Evolutionary conservation across 176 grass and related monocot genomes (phyloP).

Genomic region (Lolium rigidum): DNA sequence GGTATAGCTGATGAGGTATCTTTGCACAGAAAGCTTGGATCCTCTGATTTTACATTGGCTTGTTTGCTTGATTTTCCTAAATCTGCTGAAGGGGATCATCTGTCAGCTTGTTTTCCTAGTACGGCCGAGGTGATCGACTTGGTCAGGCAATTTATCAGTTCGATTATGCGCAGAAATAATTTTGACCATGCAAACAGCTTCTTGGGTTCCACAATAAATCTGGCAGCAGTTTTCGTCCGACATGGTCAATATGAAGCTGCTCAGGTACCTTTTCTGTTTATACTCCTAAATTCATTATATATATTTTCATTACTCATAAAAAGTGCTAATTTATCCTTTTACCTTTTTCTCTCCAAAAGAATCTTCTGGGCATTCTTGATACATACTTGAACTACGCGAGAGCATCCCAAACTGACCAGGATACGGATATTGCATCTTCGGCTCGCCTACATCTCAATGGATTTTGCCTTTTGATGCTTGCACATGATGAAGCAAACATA

Average conservation of each 20-base stretch:
- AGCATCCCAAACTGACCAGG: constrained; percentile 45
- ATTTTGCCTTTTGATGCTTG: constrained; percentile 85
- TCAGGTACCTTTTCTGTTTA: constrained; percentile 60
- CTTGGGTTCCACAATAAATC: constrained; percentile 51
- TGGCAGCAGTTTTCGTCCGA: constrained; percentile 61
- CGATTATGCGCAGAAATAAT: constrained; percentile 56
- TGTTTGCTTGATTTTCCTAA: constrained; percentile 88
- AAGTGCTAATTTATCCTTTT: constrained; percentile 29
- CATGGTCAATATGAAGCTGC: constrained; percentile 89
- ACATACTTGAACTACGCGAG: constrained; percentile 66
- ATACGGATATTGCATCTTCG: constrained; percentile 61
- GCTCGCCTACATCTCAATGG: constrained; percentile 80
- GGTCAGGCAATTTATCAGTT: constrained; percentile 70
- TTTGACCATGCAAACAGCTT: constrained; percentile 45
- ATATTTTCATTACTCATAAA: constrained; percentile 35
- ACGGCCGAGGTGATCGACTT: constrained; percentile 56
- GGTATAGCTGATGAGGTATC: constrained; percentile 66
- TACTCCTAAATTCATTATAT: constrained; percentile 30
- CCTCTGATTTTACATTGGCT: constrained; percentile 83
- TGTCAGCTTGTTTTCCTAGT: constrained; percentile 64
- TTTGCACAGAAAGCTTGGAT: constrained; percentile 83
- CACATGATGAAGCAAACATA: constrained; percentile 66
- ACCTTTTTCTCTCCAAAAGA: constrained; percentile 52
- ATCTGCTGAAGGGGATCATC: constrained; percentile 51
- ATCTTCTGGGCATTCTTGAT: constrained; percentile 75